Percentiles rank a stretch among this genome's conserved stretches.
Evolutionary conservation across 169 alveolate genomes (phyloP).

Genomic region (Miamiensis avidus): DNA sequence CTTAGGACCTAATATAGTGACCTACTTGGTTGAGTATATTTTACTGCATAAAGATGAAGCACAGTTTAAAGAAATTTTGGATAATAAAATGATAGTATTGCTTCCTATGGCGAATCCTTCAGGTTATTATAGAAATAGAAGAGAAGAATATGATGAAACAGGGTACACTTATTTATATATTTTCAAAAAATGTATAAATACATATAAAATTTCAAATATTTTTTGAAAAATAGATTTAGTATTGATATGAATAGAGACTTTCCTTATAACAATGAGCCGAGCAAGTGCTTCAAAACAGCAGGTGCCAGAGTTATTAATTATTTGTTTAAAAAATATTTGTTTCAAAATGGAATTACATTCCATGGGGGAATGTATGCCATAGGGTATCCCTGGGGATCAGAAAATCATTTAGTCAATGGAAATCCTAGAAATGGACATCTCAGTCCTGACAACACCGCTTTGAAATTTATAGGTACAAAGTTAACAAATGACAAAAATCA

Average conservation of each 20-base stretch:
- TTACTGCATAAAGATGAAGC: background rate
- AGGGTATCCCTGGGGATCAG: slow-evolving; percentile 26
- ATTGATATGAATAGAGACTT: slow-evolving; percentile 23
- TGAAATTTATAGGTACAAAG: background rate
- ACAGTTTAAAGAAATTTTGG: background rate
- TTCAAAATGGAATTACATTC: slow-evolving; percentile 13
- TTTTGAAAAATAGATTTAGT: background rate
- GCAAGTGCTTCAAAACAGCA: slow-evolving; percentile 8
- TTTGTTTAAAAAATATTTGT: slow-evolving; percentile 4
- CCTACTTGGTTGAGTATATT: slow-evolving; percentile 20
- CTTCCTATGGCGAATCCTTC: slow-evolving; percentile 19
- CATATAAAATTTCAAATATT: too few species aligned
- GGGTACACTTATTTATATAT: background rate
- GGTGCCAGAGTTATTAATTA: slow-evolving; percentile 16
- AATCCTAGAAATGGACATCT: background rate
- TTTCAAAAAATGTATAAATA: too few species aligned
- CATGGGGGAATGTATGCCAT: slow-evolving; percentile 27
- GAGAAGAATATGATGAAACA: background rate
- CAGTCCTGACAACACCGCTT: slow-evolving; percentile 21
- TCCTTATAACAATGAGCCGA: background rate
- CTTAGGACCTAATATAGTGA: slow-evolving; percentile 25
- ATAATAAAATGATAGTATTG: slow-evolving; percentile 6
- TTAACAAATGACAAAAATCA: slow-evolving; percentile 7
- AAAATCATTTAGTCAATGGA: background rate
- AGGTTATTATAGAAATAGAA: background rate